A percentile compares a stretch with the other conserved stretches of the same genome.
Evolutionary conservation across 768 basidiomycete genomes (phyloP).

Genomic region (Russula sp.): DNA sequence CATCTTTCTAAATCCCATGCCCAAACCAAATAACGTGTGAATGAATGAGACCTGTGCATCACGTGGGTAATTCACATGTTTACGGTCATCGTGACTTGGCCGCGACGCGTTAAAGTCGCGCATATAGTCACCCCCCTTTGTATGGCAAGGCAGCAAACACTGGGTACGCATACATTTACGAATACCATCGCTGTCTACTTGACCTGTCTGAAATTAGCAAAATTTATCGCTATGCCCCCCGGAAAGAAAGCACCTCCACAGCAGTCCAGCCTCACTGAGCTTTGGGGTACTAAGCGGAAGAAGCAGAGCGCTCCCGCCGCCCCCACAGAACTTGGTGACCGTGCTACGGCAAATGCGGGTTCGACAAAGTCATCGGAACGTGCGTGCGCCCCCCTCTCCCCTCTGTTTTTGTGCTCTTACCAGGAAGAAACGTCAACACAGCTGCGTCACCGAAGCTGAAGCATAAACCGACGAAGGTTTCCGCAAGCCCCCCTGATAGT

Average conservation of each 20-base stretch:
- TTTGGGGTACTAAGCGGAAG: slow-evolving; percentile 56
- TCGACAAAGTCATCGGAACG: slow-evolving; percentile 3
- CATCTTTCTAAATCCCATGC: neutral
- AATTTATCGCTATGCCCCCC: slow-evolving; percentile 72
- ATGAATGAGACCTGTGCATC: slow-evolving; percentile 7
- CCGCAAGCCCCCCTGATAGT: neutral
- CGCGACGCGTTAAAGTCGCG: slow-evolving; percentile 16
- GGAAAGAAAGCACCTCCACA: slow-evolving; percentile 64
- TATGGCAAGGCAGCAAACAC: slow-evolving; percentile 72
- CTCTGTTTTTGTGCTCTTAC: neutral
- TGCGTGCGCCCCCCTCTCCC: neutral
- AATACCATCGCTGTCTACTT: neutral
- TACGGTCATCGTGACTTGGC: slow-evolving; percentile 11
- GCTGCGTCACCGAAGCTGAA: slow-evolving; percentile 14
- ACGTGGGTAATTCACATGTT: slow-evolving; percentile 14
- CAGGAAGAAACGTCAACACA: neutral
- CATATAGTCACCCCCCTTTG: neutral
- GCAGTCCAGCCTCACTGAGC: slow-evolving; percentile 70
- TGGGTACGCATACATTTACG: slow-evolving; percentile 38
- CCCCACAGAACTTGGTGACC: neutral
- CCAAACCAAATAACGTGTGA: neutral
- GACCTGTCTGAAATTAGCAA: slow-evolving; percentile 39
- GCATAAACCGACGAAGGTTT: slow-evolving; percentile 11
- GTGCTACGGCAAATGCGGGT: neutral
- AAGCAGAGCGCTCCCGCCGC: slow-evolving; percentile 27